Evolutionary conservation across 441 rosid genomes (phyloP), one percentile per base, ranked within the genome.

Genomic region (Sinapis alba): DNA sequence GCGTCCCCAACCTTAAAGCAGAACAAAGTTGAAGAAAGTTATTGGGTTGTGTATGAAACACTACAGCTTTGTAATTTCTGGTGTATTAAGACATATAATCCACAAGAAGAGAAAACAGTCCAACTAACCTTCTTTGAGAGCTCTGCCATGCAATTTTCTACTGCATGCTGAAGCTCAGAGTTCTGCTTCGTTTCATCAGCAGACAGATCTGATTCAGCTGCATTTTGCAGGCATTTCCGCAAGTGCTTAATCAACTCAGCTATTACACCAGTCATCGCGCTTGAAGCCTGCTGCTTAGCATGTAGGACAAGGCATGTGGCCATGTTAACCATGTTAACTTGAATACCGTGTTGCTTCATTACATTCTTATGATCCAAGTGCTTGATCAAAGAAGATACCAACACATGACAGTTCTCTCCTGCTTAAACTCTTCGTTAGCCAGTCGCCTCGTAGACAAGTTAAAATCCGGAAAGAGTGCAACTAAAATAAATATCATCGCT

Each of bases 311-410:
- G 97, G 70, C 81, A 84, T 32, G 85, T 80, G 68, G 90, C 84
- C 63, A 93, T 84, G 53, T 83, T 83, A 65, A 93, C 83, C 82
- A 93, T 84, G 74, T 88, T 81, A 59, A 83, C 85, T 84, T 88
- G 97, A 67, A 79, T 51, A 74, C 45, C 76, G 34, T 88, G 90
- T 73, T 87, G 89, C 76, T 88, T 91, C 41, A 81, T 78, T 67
- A 93, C 87, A 83, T 83, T 86, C 82, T 85, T 91, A 82, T 93
- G 92, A 86, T 93, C 99, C 91, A 96, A 82, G 87, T 96, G 97
- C 91, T 96, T 93, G 84, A 93, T 81, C 92, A 96, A 75, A 77
- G 84, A 80, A 54, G 94, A 86, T 63, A 93, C 79, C 74, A 93
- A 78, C 66, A 84, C 80, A 81, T 96, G 91, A 20, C 92, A 87